These are phyloP conservation scores for Geopyxis carbonaria DNA, from an alignment of 495 filamentous ascomycete species.

Conservation along the genomic window DNA sequence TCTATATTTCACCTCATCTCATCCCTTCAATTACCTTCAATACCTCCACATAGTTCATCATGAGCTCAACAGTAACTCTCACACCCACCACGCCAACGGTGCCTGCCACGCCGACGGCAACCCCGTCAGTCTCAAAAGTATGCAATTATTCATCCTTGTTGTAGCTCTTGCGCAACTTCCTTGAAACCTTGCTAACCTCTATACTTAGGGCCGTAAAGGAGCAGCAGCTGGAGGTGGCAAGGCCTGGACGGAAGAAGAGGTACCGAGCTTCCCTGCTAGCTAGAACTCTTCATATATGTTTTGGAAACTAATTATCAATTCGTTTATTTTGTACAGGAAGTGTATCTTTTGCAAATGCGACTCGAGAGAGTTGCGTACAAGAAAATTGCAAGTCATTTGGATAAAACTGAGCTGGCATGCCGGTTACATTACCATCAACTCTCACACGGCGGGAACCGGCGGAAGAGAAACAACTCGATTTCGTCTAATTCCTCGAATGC, in stretches of 20 bases:
- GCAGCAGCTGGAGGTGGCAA: constrained; percentile 53
- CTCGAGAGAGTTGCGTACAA: constrained; percentile 80
- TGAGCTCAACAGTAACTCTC: constrained; percentile 14
- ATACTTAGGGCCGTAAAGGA: constrained; percentile 34
- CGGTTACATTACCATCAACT: constrained; percentile 72
- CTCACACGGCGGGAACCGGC: constrained; percentile 55
- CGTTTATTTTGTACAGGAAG: constrained; percentile 37
- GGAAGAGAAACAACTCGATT: constrained; percentile 35
- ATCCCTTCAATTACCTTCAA: constrained; percentile 7
- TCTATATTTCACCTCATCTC: not conserved
- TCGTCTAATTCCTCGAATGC: constrained; percentile 29
- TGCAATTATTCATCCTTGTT: not conserved
- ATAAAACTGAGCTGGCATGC: constrained; percentile 74
- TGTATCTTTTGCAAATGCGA: constrained; percentile 68
- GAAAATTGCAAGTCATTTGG: constrained; percentile 65
- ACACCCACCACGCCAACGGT: not conserved
- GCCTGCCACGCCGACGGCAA: constrained; percentile 1
- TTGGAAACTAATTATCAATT: constrained; percentile 3
- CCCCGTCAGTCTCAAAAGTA: constrained; percentile 8
- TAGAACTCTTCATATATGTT: not conserved
- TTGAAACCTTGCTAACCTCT: constrained; percentile 5
- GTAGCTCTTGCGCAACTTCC: not conserved
- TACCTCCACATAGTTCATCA: constrained; percentile 12
- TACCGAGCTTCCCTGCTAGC: constrained; percentile 17
- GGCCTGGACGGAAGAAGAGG: constrained; percentile 66